Evolutionary conservation across 2,329 filamentous ascomycete species (phyloP).

Genomic region (Fulvia fulva): DNA sequence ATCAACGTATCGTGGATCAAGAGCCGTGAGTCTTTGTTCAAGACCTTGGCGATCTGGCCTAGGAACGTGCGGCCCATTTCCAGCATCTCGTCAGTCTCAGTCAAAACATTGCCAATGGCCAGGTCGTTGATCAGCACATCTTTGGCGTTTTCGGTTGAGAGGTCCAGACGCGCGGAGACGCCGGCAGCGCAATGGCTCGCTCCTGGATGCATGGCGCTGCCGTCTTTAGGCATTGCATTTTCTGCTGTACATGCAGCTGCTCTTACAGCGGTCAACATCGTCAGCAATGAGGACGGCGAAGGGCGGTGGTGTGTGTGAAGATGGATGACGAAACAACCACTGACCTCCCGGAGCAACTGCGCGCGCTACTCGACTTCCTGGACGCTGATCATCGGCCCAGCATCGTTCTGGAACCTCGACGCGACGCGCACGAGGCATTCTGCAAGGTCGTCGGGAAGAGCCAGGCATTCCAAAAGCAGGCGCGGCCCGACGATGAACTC

Average conservation of each 20-base stretch:
- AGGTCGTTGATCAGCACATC: background rate
- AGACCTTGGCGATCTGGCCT: background rate
- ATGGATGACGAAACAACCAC: conserved; percentile 1
- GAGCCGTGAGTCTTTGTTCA: background rate
- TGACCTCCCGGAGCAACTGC: conserved; percentile 22
- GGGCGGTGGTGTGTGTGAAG: background rate
- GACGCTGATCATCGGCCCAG: conserved; percentile 19
- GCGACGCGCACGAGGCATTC: background rate
- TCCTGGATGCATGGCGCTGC: background rate
- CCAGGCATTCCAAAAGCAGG: conserved; percentile 12
- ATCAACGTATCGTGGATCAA: background rate
- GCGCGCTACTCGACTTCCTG: conserved; percentile 21
- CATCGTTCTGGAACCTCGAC: conserved; percentile 11
- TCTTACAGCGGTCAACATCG: no score
- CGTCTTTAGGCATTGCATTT: background rate
- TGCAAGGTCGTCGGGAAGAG: conserved; percentile 14
- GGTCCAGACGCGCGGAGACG: background rate
- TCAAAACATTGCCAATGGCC: background rate
- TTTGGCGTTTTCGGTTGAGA: background rate
- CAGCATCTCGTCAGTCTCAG: no score
- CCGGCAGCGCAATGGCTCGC: background rate
- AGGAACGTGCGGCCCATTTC: background rate
- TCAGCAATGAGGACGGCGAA: background rate
- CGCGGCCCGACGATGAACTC: conserved; percentile 1
- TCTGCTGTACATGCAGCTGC: no score